phyloP scores from a whole-genome alignment of 179 eudicot species.

The Beta corolliflora region DNA sequence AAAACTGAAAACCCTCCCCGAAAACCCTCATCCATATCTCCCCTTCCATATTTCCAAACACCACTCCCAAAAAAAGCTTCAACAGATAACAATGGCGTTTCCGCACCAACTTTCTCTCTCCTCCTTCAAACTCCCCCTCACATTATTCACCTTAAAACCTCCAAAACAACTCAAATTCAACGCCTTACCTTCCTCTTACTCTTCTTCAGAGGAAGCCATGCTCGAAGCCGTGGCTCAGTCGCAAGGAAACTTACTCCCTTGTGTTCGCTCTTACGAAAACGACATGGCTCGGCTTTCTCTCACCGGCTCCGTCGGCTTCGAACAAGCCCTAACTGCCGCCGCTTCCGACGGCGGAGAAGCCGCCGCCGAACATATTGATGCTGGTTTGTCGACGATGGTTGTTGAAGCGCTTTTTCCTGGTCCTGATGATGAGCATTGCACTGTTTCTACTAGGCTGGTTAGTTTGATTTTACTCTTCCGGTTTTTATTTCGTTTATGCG shows the following conservation, averaged over 20 bases:
- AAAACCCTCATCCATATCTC: background rate
- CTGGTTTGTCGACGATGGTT: conserved; percentile 65
- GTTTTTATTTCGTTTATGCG: background rate
- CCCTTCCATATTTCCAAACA: background rate
- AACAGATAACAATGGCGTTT: conserved; percentile 23
- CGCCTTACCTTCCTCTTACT: conserved; percentile 18
- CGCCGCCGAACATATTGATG: conserved; percentile 58
- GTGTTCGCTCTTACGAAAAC: conserved; percentile 79
- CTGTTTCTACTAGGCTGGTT: conserved; percentile 82
- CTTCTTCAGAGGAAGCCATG: conserved; percentile 41
- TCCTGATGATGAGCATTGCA: conserved; percentile 50
- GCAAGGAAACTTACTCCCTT: conserved; percentile 47
- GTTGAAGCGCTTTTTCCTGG: conserved; percentile 83
- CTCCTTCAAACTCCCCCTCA: conserved; percentile 23
- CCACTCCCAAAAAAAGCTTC: background rate
- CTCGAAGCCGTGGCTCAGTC: conserved; percentile 52
- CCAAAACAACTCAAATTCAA: conserved; percentile 9
- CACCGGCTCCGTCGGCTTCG: conserved; percentile 62
- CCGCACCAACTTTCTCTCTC: conserved; percentile 17
- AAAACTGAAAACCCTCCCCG: background rate
- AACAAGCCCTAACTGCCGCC: conserved; percentile 87
- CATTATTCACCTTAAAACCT: conserved; percentile 1
- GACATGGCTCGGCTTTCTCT: conserved; percentile 63
- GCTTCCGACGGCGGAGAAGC: conserved; percentile 90
- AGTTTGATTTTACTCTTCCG: conserved; percentile 9